Evolutionary conservation across 2,329 filamentous ascomycete genomes (phyloP), one percentile per base, ranked within the genome.

Genomic region (Aspergillus novofumigatus): DNA sequence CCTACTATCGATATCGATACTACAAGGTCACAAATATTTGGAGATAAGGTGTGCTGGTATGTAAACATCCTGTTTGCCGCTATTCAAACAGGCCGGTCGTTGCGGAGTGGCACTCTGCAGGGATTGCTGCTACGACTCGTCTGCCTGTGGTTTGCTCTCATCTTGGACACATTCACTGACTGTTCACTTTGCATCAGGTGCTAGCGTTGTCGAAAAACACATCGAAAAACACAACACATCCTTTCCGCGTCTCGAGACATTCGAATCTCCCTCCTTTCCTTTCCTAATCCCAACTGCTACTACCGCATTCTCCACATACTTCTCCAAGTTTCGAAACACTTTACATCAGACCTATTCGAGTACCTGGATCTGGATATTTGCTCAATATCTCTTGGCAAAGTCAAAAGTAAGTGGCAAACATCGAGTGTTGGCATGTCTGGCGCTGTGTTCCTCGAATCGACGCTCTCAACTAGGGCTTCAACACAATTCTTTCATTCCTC

Each of bases 111-210:
- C 45, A 48, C 54, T 11, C 49, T 55, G 53, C 53, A 62, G 52
- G 52, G 57, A 59, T 52, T 58, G 47, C 41, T 51, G 51, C 54
- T 54, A 14, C 29, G 11, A 35, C 51, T 61, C 4, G 35, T 52
- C 35, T 38, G 52, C 38, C 54, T 57, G 44, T 42, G 41, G 51
- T 56, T 48, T 52, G 54, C 54, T 45, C 49, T 48, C 35, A 44
- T 48, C 52, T 25, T 52, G 38, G 51, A 44, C 29, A 26, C 47
- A 52, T 49, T 57, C 41, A 57, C 59, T 59, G 38, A 57, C 50
- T 9, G 29, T 35, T 49, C 29, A 28, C 17, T 52, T 14, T 23
- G 42, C 2, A 45, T 42, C 23, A 25, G n/a, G 10, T 45, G 29
- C 10, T 45, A 47, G 20, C 26, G 11, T 21, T 20, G 51, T 11